Evolutionary conservation across 805 yeast species (phyloP), one percentile per base, ranked within the genome.

Genomic region (Sugiyamaella floridensis): DNA sequence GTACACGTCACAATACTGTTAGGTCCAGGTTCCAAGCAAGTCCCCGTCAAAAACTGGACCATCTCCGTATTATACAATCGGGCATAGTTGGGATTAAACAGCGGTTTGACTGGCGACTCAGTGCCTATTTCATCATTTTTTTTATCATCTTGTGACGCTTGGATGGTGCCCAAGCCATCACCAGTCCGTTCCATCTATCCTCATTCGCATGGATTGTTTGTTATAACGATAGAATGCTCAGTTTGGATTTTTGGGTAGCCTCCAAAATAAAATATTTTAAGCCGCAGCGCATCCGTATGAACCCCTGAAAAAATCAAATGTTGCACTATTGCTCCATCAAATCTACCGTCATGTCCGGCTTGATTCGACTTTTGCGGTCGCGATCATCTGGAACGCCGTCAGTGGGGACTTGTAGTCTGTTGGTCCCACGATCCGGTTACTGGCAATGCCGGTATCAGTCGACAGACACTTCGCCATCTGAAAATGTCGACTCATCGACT

Each of bases 11-110:
- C 37, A 10, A 32, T 14, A 32, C 37, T 14, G 9, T 11, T 32
- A 5, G 37, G 37, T 4, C 37, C n/a, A 3, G 37, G 37, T 11
- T 32, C n/a, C 37, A 11, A 14, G 37, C 8, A 32, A 19, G 26
- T 22, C 26, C 48, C 57, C 10, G 43, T 44, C 12, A 56, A 28
- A 42, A 54, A 56, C 40, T 54, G 51, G 6, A 45, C 47, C 32
- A 50, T 32, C 22, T 56, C 57, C 12, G 43, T 42, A 20, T 55
- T 53, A 22, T 45, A 50, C 34, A 54, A 32, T 11, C 22, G 48
- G 18, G 54, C 56, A 40, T 55, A 55, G 26, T 46, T 45, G 28
- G 40, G 18, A 16, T 26, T 53, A 28, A 46, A 53, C 11, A 29
- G 37, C 41, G 22, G 40, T 5, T 48, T 18, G 12, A 5, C 49